Conservation (phyloP, 164 flowering plant genomes). For the Umbellularia californica region DNA sequence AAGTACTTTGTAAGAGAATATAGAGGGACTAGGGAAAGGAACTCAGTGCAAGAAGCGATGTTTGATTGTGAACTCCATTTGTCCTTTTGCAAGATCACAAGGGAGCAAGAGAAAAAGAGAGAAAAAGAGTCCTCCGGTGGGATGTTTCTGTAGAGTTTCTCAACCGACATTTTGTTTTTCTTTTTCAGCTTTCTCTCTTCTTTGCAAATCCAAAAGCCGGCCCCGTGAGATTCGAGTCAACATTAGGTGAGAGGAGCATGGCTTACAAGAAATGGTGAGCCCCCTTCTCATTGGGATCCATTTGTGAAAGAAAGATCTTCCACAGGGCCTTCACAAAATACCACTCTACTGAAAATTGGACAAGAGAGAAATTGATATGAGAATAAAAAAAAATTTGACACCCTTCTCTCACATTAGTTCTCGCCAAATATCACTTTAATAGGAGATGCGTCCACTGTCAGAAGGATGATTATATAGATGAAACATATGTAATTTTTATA, state of each 20-base stretch:
- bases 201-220: background rate
- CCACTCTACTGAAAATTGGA: no score
- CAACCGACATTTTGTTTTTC: background rate
- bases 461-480: no score
- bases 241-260: background rate
- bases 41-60: background rate
- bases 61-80: background rate
- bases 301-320: no score
- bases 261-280: background rate
- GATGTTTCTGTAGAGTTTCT: background rate
- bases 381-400: no score
- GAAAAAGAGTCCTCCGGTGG: background rate
- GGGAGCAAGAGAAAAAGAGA: background rate
- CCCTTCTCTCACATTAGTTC: no score
- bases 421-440: no score
- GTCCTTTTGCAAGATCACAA: background rate
- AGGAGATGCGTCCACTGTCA: no score
- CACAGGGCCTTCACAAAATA: no score
- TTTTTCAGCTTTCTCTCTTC: background rate
- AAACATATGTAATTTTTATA: no score
- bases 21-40: background rate
- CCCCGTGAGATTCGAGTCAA: background rate
- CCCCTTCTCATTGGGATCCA: no score
- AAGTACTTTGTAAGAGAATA: background rate
- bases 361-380: no score